phyloP scores from a whole-genome alignment of 139 green algal genomes.

The Chara braunii region DNA sequence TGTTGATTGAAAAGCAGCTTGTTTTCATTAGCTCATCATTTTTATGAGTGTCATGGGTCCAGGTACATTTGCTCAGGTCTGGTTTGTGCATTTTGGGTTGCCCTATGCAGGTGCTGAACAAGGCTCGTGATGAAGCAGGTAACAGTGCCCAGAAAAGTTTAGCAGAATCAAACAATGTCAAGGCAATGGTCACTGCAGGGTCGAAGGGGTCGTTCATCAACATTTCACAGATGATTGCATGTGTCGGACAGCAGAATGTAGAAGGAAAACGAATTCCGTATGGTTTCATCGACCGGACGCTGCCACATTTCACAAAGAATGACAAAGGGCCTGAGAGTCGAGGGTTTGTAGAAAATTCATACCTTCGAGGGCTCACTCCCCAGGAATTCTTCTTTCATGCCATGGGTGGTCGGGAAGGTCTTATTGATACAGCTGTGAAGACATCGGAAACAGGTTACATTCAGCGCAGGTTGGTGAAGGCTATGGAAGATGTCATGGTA shows the following conservation, averaged over 20 bases:
- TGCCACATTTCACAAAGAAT: slow-evolving; percentile 95
- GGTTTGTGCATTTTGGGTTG: no score
- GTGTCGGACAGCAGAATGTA: slow-evolving; percentile 99
- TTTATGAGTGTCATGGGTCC: no score
- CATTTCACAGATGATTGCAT: slow-evolving; percentile 99
- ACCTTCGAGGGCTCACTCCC: slow-evolving; percentile 87
- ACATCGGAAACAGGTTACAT: slow-evolving; percentile 78
- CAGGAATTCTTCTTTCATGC: slow-evolving; percentile 99
- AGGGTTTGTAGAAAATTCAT: slow-evolving; percentile 98
- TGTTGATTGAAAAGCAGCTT: no score
- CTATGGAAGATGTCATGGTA: slow-evolving; percentile 97
- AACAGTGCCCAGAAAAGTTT: slow-evolving; percentile 77
- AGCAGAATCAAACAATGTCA: slow-evolving; percentile 92
- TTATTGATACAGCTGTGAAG: slow-evolving; percentile 99
- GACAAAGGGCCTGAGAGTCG: slow-evolving; percentile 89
- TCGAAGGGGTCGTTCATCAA: slow-evolving; percentile 99
- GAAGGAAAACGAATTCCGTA: slow-evolving; percentile 98
- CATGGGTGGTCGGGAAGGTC: slow-evolving; percentile 95
- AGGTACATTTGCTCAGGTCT: no score
- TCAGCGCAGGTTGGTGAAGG: slow-evolving; percentile 85
- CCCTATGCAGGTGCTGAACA: slow-evolving; percentile 77
- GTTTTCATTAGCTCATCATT: no score
- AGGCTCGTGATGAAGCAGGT: slow-evolving; percentile 85
- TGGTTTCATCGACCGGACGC: slow-evolving; percentile 81
- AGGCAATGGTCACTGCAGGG: slow-evolving; percentile 92